Evolutionary conservation across 2,329 filamentous ascomycete species (phyloP).

Genomic region (Ophiocordyceps camponoti-leonardi): DNA sequence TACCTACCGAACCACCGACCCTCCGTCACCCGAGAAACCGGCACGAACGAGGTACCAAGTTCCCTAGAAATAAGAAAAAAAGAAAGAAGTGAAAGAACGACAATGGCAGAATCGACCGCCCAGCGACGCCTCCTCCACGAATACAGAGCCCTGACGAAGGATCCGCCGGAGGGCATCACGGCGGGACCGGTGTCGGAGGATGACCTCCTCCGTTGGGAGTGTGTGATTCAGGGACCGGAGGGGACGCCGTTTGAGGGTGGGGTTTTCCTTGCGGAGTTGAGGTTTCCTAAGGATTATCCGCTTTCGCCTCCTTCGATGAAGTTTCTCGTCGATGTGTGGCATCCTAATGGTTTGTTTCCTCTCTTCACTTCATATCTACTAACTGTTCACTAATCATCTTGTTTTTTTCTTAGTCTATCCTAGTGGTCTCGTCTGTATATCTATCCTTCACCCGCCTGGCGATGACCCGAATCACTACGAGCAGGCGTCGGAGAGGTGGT

Average conservation of each 20-base stretch:
- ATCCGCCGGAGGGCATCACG: slow-evolving; percentile 93
- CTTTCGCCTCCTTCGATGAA: slow-evolving; percentile 90
- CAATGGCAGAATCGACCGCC: slow-evolving; percentile 45
- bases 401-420: slow-evolving; percentile 51
- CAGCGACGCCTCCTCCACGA: slow-evolving; percentile 82
- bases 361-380: neutral
- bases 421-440: slow-evolving; percentile 87
- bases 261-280: slow-evolving; percentile 85
- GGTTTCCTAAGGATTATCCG: slow-evolving; percentile 94
- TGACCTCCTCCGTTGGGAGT: slow-evolving; percentile 92
- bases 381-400: neutral
- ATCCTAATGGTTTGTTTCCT: slow-evolving; percentile 55
- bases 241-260: slow-evolving; percentile 93
- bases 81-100: neutral
- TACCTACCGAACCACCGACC: no score
- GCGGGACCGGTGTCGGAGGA: slow-evolving; percentile 88
- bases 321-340: slow-evolving; percentile 86
- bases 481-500: slow-evolving; percentile 89
- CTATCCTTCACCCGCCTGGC: slow-evolving; percentile 90
- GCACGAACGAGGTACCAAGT: neutral
- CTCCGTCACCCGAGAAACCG: no score
- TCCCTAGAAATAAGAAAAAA: neutral
- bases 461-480: slow-evolving; percentile 99
- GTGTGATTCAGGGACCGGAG: slow-evolving; percentile 85
- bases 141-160: slow-evolving; percentile 85